Evolutionary conservation across 2,329 filamentous ascomycete genomes (phyloP).

Genomic region (Colletotrichum destructivum): DNA sequence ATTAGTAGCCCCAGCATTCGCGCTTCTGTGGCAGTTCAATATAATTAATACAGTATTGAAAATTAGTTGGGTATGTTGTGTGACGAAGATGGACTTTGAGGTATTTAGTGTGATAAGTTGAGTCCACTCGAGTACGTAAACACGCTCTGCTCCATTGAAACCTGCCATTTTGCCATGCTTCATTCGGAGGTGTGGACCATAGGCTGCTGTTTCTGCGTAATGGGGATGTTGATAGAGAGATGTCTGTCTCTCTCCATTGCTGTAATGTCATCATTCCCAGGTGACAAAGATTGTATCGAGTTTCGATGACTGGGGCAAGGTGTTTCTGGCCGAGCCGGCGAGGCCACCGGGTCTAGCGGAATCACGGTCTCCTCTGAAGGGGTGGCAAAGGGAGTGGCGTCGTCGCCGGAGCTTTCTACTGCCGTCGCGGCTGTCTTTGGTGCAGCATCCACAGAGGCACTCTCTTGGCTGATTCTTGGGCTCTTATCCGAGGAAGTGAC

Average conservation of each 20-base stretch:
- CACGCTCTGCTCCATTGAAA: background rate
- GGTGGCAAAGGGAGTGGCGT: slow-evolving; percentile 6
- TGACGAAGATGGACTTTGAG: background rate
- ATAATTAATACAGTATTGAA: slow-evolving; percentile 40
- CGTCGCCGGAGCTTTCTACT: background rate
- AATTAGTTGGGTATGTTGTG: slow-evolving; percentile 25
- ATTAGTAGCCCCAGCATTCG: slow-evolving; percentile 25
- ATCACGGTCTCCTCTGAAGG: slow-evolving; percentile 9
- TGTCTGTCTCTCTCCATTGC: slow-evolving; percentile 26
- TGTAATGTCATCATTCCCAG: background rate
- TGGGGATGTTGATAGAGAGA: slow-evolving; percentile 29
- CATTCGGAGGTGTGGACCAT: background rate
- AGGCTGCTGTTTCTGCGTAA: background rate
- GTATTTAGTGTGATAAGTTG: background rate
- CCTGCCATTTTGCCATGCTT: background rate
- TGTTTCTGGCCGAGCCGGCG: slow-evolving; percentile 26
- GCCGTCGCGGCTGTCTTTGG: background rate
- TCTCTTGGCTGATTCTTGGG: slow-evolving; percentile 42
- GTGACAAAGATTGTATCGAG: slow-evolving; percentile 21
- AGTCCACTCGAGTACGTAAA: background rate
- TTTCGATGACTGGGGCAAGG: slow-evolving; percentile 19
- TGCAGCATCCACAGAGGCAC: background rate
- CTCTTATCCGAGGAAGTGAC: slow-evolving; percentile 41
- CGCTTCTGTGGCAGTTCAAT: slow-evolving; percentile 5
- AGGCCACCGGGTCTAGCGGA: background rate